A percentile compares a stretch with the other conserved stretches of the same genome.
Conservation (phyloP, 176 grass and related monocot species). For the Eragrostis curvula region DNA sequence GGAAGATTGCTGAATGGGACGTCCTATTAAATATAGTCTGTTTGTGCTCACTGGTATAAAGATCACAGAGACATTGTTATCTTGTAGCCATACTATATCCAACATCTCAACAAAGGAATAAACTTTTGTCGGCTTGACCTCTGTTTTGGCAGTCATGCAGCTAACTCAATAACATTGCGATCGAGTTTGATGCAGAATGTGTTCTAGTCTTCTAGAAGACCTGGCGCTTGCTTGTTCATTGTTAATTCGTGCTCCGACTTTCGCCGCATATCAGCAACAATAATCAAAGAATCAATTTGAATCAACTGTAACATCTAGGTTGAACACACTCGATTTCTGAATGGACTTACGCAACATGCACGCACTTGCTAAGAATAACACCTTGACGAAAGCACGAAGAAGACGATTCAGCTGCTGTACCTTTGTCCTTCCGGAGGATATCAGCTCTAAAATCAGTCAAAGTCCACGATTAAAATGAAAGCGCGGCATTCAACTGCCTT, state of each 20-base stretch:
- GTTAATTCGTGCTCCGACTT: constrained; percentile 1
- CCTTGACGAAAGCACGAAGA: neutral
- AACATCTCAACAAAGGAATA: constrained; percentile 24
- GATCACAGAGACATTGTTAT: neutral
- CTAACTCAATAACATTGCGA: neutral
- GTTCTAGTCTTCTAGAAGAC: constrained; percentile 4
- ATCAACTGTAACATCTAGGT: neutral
- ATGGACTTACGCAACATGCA: neutral
- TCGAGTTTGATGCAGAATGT: neutral
- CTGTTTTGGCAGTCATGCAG: constrained; percentile 26
- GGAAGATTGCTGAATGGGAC: constrained; percentile 32
- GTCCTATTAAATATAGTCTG: neutral
- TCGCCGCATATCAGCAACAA: constrained; percentile 2
- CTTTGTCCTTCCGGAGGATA: neutral
- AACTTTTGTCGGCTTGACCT: constrained; percentile 46
- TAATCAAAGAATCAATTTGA: neutral
- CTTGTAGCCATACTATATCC: neutral
- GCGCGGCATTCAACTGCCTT: neutral
- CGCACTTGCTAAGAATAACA: constrained; percentile 2
- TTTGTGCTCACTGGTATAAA: neutral
- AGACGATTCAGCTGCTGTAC: neutral
- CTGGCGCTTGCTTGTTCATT: neutral
- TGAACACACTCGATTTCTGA: constrained; percentile 11
- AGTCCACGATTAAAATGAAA: constrained; percentile 36
- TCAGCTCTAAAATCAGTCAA: constrained; percentile 11